phyloP scores from a whole-genome alignment of 768 basidiomycete species.

The Naganishia antarctica region DNA sequence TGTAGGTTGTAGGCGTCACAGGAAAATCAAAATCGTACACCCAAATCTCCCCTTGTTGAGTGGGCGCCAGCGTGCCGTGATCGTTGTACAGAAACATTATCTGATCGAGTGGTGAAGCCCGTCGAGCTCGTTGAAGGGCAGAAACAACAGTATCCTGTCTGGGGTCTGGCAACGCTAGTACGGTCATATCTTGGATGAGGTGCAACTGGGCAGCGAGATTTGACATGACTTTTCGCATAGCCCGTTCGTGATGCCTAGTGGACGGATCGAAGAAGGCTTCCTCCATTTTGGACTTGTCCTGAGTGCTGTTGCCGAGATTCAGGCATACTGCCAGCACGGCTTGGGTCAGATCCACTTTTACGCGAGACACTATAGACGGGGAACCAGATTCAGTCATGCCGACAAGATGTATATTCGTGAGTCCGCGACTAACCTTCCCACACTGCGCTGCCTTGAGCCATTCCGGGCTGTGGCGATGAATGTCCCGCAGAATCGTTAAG shows the following conservation, averaged over 20 bases:
- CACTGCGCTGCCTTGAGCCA: too few relatives aligned
- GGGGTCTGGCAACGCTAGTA: constrained; percentile 27
- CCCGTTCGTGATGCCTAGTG: constrained; percentile 28
- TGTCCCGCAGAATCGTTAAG: too few relatives aligned
- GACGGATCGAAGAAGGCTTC: constrained; percentile 29
- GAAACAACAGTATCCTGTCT: constrained; percentile 19
- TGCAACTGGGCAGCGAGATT: constrained; percentile 21
- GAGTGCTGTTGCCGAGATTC: constrained; percentile 25
- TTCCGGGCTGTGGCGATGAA: too few relatives aligned
- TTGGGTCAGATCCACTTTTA: constrained; percentile 13
- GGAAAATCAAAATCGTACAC: constrained; percentile 31
- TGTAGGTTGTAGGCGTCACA: constrained; percentile 28
- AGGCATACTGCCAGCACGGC: constrained; percentile 29
- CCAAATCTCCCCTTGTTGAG: constrained; percentile 29
- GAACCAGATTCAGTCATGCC: not conserved
- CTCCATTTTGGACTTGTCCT: constrained; percentile 21
- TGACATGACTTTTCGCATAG: constrained; percentile 29
- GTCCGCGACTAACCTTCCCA: too few relatives aligned
- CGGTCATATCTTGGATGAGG: constrained; percentile 21
- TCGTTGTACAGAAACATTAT: constrained; percentile 30
- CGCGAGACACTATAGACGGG: not conserved
- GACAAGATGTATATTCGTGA: too few relatives aligned
- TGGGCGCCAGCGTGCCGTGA: constrained; percentile 30
- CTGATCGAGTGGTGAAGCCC: constrained; percentile 19
- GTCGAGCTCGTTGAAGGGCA: constrained; percentile 11